Percentiles rank a stretch among this genome's conserved stretches.
These are phyloP conservation scores for Saturnispora gosingensis DNA, from an alignment of 805 yeast genomes.

Conservation along the genomic window DNA sequence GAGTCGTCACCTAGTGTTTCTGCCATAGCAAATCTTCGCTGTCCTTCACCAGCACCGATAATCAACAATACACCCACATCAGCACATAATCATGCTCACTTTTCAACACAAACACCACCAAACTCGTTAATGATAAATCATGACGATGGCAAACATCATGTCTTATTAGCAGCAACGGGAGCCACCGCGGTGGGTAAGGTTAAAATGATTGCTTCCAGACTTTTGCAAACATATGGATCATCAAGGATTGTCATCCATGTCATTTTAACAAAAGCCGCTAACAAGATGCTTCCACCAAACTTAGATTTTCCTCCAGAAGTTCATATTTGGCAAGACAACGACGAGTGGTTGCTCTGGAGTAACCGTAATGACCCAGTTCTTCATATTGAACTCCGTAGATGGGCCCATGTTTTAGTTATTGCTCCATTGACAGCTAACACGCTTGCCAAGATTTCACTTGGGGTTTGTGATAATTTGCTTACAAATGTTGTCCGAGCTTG, in stretches of 20 bases:
- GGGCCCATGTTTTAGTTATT: conserved; percentile 51
- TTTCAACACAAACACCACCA: not conserved
- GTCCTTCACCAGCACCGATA: conserved; percentile 72
- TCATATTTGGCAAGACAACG: conserved; percentile 47
- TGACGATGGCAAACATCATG: conserved; percentile 48
- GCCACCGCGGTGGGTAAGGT: conserved; percentile 45
- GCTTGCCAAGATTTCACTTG: conserved; percentile 44
- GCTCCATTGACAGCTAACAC: conserved; percentile 54
- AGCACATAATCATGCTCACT: not conserved
- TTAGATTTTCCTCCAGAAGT: conserved; percentile 39
- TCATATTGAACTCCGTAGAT: conserved; percentile 49
- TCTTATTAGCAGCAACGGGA: conserved; percentile 51
- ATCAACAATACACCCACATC: conserved; percentile 20
- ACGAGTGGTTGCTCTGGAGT: conserved; percentile 50
- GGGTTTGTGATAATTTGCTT: conserved; percentile 48
- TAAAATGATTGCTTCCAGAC: conserved; percentile 41
- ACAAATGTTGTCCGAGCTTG: conserved; percentile 54
- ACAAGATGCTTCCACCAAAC: conserved; percentile 37
- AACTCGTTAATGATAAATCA: conserved; percentile 32
- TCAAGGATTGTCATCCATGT: conserved; percentile 45
- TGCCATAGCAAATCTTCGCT: conserved; percentile 49
- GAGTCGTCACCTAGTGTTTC: conserved; percentile 40
- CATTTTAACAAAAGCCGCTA: conserved; percentile 45
- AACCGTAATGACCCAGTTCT: conserved; percentile 49
- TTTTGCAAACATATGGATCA: conserved; percentile 40